phyloP scores from a whole-genome alignment of 2,329 filamentous ascomycete genomes.

The Phaeosphaeria sp. region DNA sequence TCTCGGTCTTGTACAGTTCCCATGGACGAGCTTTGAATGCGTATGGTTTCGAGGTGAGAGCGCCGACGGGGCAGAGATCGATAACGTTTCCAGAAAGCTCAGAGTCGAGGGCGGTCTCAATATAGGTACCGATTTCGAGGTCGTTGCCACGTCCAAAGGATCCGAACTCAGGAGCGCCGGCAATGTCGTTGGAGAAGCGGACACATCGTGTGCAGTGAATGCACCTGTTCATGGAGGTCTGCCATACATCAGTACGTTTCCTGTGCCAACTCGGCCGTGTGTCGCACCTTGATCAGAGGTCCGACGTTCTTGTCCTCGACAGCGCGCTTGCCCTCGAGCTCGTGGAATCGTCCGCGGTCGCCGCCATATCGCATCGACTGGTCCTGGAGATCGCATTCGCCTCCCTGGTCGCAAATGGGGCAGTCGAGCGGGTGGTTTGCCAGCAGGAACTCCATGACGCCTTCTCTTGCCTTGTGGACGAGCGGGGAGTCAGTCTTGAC shows the following conservation, averaged over 20 bases:
- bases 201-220: constrained; percentile 99
- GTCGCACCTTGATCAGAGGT: constrained; percentile 79
- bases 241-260: constrained; percentile 32
- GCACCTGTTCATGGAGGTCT: constrained; percentile 99
- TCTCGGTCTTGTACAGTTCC: constrained; percentile 96
- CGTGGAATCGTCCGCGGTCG: constrained; percentile 96
- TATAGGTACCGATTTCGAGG: constrained; percentile 96
- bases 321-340: constrained; percentile 92
- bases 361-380: constrained; percentile 99
- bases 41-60: constrained; percentile 95
- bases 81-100: constrained; percentile 98
- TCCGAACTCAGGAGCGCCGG: constrained; percentile 92
- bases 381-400: constrained; percentile 98
- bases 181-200: constrained; percentile 96
- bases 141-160: constrained; percentile 95
- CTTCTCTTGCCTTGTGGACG: constrained; percentile 96
- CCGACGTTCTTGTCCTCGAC: constrained; percentile 99
- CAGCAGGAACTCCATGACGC: constrained; percentile 98
- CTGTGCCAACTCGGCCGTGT: background rate
- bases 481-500: constrained; percentile 98
- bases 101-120: constrained; percentile 91
- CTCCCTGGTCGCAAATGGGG: constrained; percentile 97
- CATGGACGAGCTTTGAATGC: constrained; percentile 96
- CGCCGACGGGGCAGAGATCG: constrained; percentile 96
- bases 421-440: constrained; percentile 97